A percentile compares a stretch with the other conserved stretches of the same genome.
phyloP scores from a whole-genome alignment of 345 rosid species.

The Moringa oleifera region DNA sequence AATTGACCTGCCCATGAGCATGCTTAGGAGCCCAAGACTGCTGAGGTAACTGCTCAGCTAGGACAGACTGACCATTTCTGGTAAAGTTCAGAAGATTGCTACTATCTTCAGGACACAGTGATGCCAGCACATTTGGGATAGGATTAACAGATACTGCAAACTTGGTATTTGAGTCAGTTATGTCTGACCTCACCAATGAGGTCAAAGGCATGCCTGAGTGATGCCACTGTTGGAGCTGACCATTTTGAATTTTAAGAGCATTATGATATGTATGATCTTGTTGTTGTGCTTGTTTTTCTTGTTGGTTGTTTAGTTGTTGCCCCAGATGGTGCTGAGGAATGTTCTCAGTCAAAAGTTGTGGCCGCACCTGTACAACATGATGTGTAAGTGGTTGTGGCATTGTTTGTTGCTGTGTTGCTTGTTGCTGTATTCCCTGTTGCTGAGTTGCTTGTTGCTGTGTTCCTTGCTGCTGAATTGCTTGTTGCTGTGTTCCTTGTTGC shows the following conservation, averaged over 20 bases:
- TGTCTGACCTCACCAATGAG: slow-evolving; percentile 47
- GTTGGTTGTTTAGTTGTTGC: slow-evolving; percentile 46
- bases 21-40: slow-evolving; percentile 52
- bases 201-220: slow-evolving; percentile 39
- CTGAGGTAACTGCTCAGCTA: slow-evolving; percentile 44
- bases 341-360: slow-evolving; percentile 40
- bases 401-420: no score
- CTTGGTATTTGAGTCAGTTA: slow-evolving; percentile 34
- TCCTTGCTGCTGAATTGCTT: no score
- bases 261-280: slow-evolving; percentile 36
- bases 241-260: slow-evolving; percentile 45
- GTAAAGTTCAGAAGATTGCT: slow-evolving; percentile 51
- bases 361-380: slow-evolving; percentile 38
- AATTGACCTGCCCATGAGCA: slow-evolving; percentile 34
- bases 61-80: slow-evolving; percentile 43
- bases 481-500: no score
- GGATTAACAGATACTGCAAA: slow-evolving; percentile 33
- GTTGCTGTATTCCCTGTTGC: no score
- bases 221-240: slow-evolving; percentile 47
- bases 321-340: slow-evolving; percentile 38
- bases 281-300: slow-evolving; percentile 36
- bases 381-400: slow-evolving; percentile 37
- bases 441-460: slow-evolving; percentile 48
- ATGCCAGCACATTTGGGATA: slow-evolving; percentile 36
- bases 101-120: slow-evolving; percentile 37